Evolutionary conservation across 352 stramenopile species (phyloP).

Genomic region (Globisporangium sylvaticum): DNA sequence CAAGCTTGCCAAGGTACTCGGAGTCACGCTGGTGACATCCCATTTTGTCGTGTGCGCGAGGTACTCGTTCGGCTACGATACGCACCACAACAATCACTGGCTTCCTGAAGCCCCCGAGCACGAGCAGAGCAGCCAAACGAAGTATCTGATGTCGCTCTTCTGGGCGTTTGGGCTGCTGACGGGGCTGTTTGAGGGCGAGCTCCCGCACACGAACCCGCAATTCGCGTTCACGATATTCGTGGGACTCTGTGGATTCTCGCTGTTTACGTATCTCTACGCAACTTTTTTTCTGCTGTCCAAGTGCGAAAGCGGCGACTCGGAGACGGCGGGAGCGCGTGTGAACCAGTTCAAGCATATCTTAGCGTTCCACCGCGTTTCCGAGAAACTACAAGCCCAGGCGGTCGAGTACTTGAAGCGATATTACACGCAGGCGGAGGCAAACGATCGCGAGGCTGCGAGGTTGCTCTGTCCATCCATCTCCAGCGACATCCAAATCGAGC

Average conservation of each 20-base stretch:
- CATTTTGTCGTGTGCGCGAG: slow-evolving; percentile 54
- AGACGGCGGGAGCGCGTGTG: slow-evolving; percentile 55
- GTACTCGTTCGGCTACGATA: slow-evolving; percentile 47
- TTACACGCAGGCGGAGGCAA: slow-evolving; percentile 56
- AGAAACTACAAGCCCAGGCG: slow-evolving; percentile 39
- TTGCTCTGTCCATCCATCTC: slow-evolving; percentile 65
- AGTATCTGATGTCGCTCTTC: slow-evolving; percentile 62
- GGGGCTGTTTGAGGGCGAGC: slow-evolving; percentile 52
- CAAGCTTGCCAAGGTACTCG: slow-evolving; percentile 57
- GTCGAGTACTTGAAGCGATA: slow-evolving; percentile 69
- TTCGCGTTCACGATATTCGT: slow-evolving; percentile 66
- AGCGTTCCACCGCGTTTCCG: slow-evolving; percentile 57
- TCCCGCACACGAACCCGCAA: slow-evolving; percentile 40
- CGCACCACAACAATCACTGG: slow-evolving; percentile 40
- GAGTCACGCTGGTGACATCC: slow-evolving; percentile 40
- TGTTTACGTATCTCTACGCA: slow-evolving; percentile 70
- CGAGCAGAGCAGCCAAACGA: slow-evolving; percentile 8
- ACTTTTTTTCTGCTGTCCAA: slow-evolving; percentile 77
- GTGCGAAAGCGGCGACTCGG: slow-evolving; percentile 49
- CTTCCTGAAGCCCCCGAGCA: slow-evolving; percentile 23
- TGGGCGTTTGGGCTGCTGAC: slow-evolving; percentile 65
- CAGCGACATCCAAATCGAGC: slow-evolving; percentile 63
- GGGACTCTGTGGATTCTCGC: slow-evolving; percentile 49
- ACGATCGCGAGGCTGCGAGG: slow-evolving; percentile 55
- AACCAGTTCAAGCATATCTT: slow-evolving; percentile 69